Evolutionary conservation across 768 basidiomycete species (phyloP).

Genomic region (Lentinula raphanica): DNA sequence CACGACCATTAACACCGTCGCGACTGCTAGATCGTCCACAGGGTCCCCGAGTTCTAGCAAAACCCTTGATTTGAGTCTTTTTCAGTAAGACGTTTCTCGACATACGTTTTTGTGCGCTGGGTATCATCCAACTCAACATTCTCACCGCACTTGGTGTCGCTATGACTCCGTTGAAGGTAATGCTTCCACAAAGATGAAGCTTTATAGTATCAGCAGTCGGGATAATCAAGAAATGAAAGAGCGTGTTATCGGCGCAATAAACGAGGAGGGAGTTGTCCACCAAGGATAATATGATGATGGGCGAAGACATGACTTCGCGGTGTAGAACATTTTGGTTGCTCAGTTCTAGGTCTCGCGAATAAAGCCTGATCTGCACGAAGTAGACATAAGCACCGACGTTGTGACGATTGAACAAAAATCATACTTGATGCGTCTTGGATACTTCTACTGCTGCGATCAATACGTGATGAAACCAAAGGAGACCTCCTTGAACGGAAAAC

Average conservation of each 20-base stretch:
- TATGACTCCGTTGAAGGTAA: constrained; percentile 89
- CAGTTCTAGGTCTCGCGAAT: constrained; percentile 88
- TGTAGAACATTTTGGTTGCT: constrained; percentile 79
- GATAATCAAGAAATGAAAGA: constrained; percentile 88
- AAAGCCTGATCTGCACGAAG: constrained; percentile 76
- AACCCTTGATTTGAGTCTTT: neutral
- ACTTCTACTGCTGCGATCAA: constrained; percentile 87
- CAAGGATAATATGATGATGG: constrained; percentile 82
- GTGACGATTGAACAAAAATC: constrained; percentile 18
- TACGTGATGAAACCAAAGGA: constrained; percentile 96
- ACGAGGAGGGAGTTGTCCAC: constrained; percentile 94
- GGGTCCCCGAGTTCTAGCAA: constrained; percentile 86
- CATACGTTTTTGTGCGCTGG: constrained; percentile 86
- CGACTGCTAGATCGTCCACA: constrained; percentile 84
- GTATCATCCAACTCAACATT: constrained; percentile 96
- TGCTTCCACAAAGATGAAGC: constrained; percentile 89
- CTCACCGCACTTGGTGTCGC: constrained; percentile 77
- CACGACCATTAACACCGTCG: constrained; percentile 93
- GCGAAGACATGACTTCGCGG: constrained; percentile 67
- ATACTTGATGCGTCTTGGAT: constrained; percentile 70
- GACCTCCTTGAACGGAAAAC: constrained; percentile 83
- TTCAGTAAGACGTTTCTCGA: constrained; percentile 11
- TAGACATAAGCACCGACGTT: too few species aligned
- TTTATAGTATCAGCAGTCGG: constrained; percentile 80
- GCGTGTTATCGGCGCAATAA: constrained; percentile 90